Percentiles rank a stretch among this genome's conserved stretches.
phyloP scores from a whole-genome alignment of 2,329 filamentous ascomycete genomes.

The Penicillium fuscoglaucum region DNA sequence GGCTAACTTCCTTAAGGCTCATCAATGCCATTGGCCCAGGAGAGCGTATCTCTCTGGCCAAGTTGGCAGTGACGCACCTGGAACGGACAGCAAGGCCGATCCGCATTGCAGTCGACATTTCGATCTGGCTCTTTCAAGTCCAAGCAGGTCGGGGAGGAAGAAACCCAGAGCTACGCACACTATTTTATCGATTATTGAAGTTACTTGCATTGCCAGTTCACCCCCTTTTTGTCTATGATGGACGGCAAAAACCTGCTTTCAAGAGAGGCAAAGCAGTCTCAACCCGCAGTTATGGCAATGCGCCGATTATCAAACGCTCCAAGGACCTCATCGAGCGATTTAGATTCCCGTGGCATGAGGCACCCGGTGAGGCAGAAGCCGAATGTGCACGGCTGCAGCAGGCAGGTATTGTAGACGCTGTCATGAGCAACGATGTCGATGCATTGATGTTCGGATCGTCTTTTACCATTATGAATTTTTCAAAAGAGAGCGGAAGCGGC shows the following conservation, averaged over 20 bases:
- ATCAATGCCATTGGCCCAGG: slow-evolving; percentile 86
- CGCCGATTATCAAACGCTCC: slow-evolving; percentile 68
- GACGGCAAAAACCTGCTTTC: slow-evolving; percentile 77
- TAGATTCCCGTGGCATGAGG: slow-evolving; percentile 79
- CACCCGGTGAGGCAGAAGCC: slow-evolving; percentile 92
- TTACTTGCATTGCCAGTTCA: slow-evolving; percentile 76
- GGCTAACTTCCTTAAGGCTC: slow-evolving; percentile 57
- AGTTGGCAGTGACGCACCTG: slow-evolving; percentile 76
- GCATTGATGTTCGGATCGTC: slow-evolving; percentile 95
- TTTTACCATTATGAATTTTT: slow-evolving; percentile 77
- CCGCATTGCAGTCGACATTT: slow-evolving; percentile 87
- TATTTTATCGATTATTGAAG: slow-evolving; percentile 86
- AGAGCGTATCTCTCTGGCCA: slow-evolving; percentile 75
- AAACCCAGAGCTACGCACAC: slow-evolving; percentile 84
- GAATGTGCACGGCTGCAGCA: slow-evolving; percentile 87
- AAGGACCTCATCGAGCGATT: slow-evolving; percentile 84
- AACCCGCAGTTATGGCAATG: slow-evolving; percentile 57
- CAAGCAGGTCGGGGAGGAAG: slow-evolving; percentile 82
- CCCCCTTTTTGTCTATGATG: slow-evolving; percentile 88
- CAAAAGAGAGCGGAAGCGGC: slow-evolving; percentile 67
- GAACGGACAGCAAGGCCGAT: slow-evolving; percentile 70
- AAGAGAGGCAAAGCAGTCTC: slow-evolving; percentile 76
- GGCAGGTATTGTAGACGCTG: slow-evolving; percentile 82
- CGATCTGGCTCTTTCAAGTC: slow-evolving; percentile 96
- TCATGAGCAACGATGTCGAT: slow-evolving; percentile 94